Conservation (phyloP, 371 early-diverging fungal genomes). For the Mortierella sp. region DNA sequence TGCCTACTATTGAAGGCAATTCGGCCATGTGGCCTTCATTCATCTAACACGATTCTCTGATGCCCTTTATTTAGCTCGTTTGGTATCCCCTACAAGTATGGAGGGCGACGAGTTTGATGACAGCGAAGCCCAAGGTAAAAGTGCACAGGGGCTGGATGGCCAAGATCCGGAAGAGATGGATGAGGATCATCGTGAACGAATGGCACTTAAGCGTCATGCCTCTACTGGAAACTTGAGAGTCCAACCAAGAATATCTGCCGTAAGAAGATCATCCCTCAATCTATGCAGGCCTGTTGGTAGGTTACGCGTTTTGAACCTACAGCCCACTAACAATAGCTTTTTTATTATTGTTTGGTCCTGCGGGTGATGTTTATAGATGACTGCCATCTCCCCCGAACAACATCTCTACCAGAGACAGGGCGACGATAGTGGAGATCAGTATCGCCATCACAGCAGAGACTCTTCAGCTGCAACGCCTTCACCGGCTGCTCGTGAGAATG, state of each 20-base stretch:
- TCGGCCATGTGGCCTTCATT: no score
- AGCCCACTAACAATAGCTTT: no score
- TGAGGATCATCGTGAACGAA: constrained; percentile 25
- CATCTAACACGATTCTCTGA: no score
- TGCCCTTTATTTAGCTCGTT: constrained; percentile 12
- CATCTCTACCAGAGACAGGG: constrained; percentile 26
- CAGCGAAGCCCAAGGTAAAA: constrained; percentile 3
- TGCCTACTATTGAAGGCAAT: no score
- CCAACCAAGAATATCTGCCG: constrained; percentile 10
- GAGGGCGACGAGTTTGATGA: constrained; percentile 17
- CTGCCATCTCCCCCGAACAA: constrained; percentile 8
- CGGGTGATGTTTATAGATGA: constrained; percentile 1
- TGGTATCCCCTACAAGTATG: constrained; percentile 23
- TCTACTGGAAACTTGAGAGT: constrained; percentile 36
- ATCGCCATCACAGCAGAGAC: constrained; percentile 21
- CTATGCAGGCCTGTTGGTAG: no score
- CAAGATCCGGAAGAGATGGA: constrained; percentile 30
- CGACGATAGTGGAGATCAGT: no score
- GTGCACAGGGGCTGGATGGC: constrained; percentile 1
- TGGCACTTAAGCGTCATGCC: constrained; percentile 38
- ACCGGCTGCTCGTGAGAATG: constrained; percentile 28
- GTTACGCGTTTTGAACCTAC: no score
- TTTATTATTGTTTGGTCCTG: no score
- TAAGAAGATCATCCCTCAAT: no score
- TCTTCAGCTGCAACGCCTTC: constrained; percentile 26